Evolutionary conservation across 1,139 yeast genomes (phyloP), one percentile per base, ranked within the genome.

Genomic region (Debaryomyces psychrophilus): DNA sequence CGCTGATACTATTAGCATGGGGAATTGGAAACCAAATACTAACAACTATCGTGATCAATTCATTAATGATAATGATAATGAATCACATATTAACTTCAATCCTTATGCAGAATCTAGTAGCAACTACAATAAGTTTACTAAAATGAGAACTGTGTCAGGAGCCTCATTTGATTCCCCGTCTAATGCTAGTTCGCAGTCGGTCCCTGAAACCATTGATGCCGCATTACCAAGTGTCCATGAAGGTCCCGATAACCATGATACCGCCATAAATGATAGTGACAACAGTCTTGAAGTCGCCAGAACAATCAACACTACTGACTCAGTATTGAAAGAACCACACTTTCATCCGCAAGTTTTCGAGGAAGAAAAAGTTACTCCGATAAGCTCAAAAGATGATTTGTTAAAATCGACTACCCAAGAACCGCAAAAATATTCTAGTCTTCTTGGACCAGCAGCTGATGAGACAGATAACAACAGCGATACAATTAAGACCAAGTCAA

Each of bases 21-120:
- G 83, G 2, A 66, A 65, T 15, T 79, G 83, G 83, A 69, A 72
- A 48, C 83, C 83, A 3, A 73, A 77, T 50, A 77, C 83, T 8
- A 71, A 67, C 37, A 69, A 66, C 44, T 78, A 62, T 58, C 67
- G 84, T 44, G 82, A 77, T 50, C 76, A 74, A 47, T 79, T 79
- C 48, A 77, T 79, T 33, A 69, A 65, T 52, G 79, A 72, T 43
- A 74, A 72, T 52, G 78, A 75, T 50, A 68, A 66, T 48, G 79
- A 72, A 45, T 72, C 77, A 0, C 59, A 60, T 15, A 58, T 71
- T 45, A 71, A 71, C 49, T 65, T 67, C 45, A 65, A 62, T 48
- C 61, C 69, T 26, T 56, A 55, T 41, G 62, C 59, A 8, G 67
- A 64, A 18, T 55, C 56, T 4, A 54, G 53, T 8, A 52, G 51